Base-by-base conservation (phyloP, 2,329 filamentous ascomycete genomes). In the Epichloe gansuensis region DNA sequence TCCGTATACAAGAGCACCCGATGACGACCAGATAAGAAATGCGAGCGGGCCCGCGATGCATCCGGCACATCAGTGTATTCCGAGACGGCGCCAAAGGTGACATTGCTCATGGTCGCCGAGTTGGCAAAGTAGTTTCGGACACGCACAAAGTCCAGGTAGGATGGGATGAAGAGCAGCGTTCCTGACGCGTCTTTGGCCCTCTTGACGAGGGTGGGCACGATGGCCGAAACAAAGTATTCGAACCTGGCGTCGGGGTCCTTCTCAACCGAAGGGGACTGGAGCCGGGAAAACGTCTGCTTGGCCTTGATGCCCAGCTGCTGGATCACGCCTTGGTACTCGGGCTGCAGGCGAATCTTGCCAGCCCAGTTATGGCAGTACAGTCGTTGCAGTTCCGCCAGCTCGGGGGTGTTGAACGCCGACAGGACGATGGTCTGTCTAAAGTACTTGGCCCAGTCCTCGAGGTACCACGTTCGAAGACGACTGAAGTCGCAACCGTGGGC, bases 401-500 rank as follows among this genome's bases (percentile, higher is more conserved):
- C 90, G 0, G 93, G 91, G 0, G 90, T 93, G 59, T 93, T 80
- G 69, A 90, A 96, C 31, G 85, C 81, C 27, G 87, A 82, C 53
- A 94, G 70, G 15, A 95, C 70, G 56, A 97, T 77, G 0, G 88
- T 95, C 65, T 98, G 93, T 15, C 93, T 85, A 63, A 93, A 81
- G 64, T 85, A 75, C 55, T 79, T 80, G 23, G 90, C 85, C 60
- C 89, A 83, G 60, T 84, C 84, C 61, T 97, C 89, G n/a, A 97
- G 77, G 64, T 96, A 97, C 89, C 89, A 97, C 57, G 76, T 81
- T 49, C 90, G 80, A 5, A 97, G 87, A 17, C 93, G 86, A 58
- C 85, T 87, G 65, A 97, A 95, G 71, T 98, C 93, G 62, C 89
- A 95, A 57, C 87, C 90, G 66, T 96, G 90, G 1, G 88, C 80